These are phyloP conservation scores for Schrenkiella parvula DNA, from an alignment of 345 rosid genomes.

Conservation along the genomic window DNA sequence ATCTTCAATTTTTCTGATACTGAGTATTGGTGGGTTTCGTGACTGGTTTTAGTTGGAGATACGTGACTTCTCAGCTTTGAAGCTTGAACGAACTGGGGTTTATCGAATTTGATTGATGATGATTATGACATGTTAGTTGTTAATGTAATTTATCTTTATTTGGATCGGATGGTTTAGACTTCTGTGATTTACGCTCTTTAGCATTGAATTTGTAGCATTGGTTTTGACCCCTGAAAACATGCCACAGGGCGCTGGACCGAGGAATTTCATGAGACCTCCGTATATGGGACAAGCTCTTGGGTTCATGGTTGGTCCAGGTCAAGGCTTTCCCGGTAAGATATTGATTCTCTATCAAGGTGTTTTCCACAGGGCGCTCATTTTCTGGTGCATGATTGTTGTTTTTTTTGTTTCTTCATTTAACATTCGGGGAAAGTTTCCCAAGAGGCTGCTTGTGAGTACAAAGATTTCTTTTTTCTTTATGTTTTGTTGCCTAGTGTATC, in stretches of 20 bases:
- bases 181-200: not conserved
- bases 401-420: too few relatives aligned
- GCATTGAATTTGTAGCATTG: too few relatives aligned
- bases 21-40: not conserved
- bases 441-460: slow-evolving; percentile 64
- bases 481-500: not conserved
- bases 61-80: not conserved
- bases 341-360: slow-evolving; percentile 12
- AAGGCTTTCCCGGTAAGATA: slow-evolving; percentile 70
- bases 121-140: not conserved
- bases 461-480: slow-evolving; percentile 7
- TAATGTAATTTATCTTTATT: not conserved
- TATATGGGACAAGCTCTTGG: slow-evolving; percentile 66
- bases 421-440: slow-evolving; percentile 43
- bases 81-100: not conserved
- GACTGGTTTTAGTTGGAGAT: not conserved
- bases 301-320: slow-evolving; percentile 75
- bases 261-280: slow-evolving; percentile 59
- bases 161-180: not conserved
- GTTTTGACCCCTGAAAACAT: slow-evolving; percentile 51
- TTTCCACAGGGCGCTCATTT: too few relatives aligned
- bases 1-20: not conserved
- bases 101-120: slow-evolving; percentile 6
- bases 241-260: slow-evolving; percentile 66
- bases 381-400: too few relatives aligned